A percentile compares a stretch with the other conserved stretches of the same genome.
These are phyloP conservation scores for Claviceps citrina DNA, from an alignment of 2,329 filamentous ascomycete species.

Conservation along the genomic window DNA sequence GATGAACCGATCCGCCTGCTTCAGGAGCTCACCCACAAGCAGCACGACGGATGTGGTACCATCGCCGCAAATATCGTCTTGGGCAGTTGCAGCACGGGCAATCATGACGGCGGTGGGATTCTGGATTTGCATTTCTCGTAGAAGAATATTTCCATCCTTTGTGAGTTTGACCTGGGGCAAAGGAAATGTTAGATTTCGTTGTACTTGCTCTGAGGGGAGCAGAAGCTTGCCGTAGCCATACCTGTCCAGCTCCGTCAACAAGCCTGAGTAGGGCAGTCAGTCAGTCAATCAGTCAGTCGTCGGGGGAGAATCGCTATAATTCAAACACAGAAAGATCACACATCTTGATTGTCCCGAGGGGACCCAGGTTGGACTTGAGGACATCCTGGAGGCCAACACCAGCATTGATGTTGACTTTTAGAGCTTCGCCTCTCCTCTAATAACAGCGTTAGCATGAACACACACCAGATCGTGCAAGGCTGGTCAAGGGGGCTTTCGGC, in stretches of 20 bases:
- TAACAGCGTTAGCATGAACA: constrained; percentile 12
- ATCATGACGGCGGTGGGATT: constrained; percentile 91
- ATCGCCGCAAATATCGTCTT: constrained; percentile 96
- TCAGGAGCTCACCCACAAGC: constrained; percentile 87
- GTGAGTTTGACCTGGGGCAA: constrained; percentile 77
- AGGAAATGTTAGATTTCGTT: constrained; percentile 14
- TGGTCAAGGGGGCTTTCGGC: constrained; percentile 19
- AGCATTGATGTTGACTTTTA: constrained; percentile 91
- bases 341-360: constrained; percentile 93
- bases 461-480: no score
- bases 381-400: constrained; percentile 91
- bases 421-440: constrained; percentile 88
- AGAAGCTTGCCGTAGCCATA: constrained; percentile 22
- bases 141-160: constrained; percentile 86
- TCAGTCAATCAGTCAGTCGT: no score
- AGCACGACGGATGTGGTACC: constrained; percentile 94
- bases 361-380: constrained; percentile 88
- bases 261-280: constrained; percentile 29
- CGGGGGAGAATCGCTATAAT: no score
- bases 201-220: constrained; percentile 12
- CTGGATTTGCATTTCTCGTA: constrained; percentile 81
- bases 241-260: constrained; percentile 54
- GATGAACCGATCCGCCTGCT: constrained; percentile 94
- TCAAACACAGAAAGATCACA: constrained; percentile 20
- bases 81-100: constrained; percentile 74